Conservation (phyloP, 768 basidiomycete genomes). For the Mycena kentingensis region DNA sequence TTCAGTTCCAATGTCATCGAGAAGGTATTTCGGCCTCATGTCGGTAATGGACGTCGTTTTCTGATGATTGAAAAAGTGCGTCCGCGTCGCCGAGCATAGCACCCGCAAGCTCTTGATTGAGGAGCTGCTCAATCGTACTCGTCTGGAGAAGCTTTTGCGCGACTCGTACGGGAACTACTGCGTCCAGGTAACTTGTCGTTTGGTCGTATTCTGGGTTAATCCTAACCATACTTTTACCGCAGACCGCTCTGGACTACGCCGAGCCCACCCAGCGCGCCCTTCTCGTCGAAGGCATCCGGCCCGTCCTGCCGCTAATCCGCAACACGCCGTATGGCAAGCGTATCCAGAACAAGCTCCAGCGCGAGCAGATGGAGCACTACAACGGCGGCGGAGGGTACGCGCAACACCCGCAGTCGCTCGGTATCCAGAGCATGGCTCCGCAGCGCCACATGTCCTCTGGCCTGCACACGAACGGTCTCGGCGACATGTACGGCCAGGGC, state of each 20-base stretch:
- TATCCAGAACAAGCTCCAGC: slow-evolving; percentile 97
- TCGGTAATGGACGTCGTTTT: not conserved
- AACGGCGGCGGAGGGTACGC: slow-evolving; percentile 48
- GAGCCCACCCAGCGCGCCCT: slow-evolving; percentile 90
- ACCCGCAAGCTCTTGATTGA: slow-evolving; percentile 94
- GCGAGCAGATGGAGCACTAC: slow-evolving; percentile 81
- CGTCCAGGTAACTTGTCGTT: slow-evolving; percentile 60
- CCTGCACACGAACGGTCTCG: slow-evolving; percentile 54
- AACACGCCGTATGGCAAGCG: slow-evolving; percentile 99
- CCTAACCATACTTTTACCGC: slow-evolving; percentile 16
- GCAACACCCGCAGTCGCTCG: slow-evolving; percentile 55
- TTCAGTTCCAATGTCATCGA: slow-evolving; percentile 99
- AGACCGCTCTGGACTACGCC: slow-evolving; percentile 98
- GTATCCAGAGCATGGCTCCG: slow-evolving; percentile 58
- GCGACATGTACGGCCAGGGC: slow-evolving; percentile 69
- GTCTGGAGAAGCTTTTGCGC: slow-evolving; percentile 91
- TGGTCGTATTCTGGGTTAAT: slow-evolving; percentile 9
- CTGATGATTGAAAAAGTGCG: slow-evolving; percentile 45
- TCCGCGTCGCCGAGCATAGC: slow-evolving; percentile 94
- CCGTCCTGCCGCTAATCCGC: slow-evolving; percentile 96
- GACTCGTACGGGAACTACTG: slow-evolving; percentile 98
- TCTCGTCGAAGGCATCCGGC: slow-evolving; percentile 95
- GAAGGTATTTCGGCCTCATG: slow-evolving; percentile 54
- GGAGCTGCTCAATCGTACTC: slow-evolving; percentile 90
- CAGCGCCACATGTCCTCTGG: slow-evolving; percentile 59